Base-by-base conservation (phyloP, 805 yeast species). In the Yarrowia keelungensis region DNA sequence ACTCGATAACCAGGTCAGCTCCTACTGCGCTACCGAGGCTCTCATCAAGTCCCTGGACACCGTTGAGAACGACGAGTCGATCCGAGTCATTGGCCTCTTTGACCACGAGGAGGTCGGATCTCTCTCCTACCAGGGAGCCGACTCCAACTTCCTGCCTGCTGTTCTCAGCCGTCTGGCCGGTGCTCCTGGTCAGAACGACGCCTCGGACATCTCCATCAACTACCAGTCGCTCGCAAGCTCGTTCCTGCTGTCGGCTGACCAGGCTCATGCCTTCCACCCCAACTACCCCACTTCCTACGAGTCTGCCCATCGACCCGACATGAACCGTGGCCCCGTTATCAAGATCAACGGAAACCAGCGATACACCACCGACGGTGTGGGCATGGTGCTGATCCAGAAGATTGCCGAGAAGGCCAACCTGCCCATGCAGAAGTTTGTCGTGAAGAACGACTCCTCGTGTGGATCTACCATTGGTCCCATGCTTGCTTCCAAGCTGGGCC, bases 21-120 rank as follows among this genome's bases (percentile, higher is more conserved):
- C 98, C 73, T 94, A 82, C 80, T 84, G 93, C 66, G 90, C 97
- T 1, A 80, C 88, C 49, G 84, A 83, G 70, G 98, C 91, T 8
- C 80, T 94, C 61, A 79, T 90, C 49, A 84, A 84, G 69, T 79
- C 91, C 2, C 45, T 74, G 45, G 78, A 75, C 9, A 76, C 79
- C 12, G 76, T 89, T 50, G 79, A 76, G 0, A 73, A 78, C 0
- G 89, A 86, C 69, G 71, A 80, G 1, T 89, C 91, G 53, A 87
- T 92, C 50, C 87, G 89, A 75, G 77, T 93, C 75, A 83, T 92
- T 68, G 88, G 97, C 0, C 81, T 93, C 70, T 94, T 95, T 77
- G 99, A 94, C 77, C 98, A 95, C 78, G 99, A 94, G 79, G 99
- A 94, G 78, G 84, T 94, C 72, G 99, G 99, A 0, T 92, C 98